phyloP scores from a whole-genome alignment of 1,284 basidiomycete species.

The Macrocybe sp. region DNA sequence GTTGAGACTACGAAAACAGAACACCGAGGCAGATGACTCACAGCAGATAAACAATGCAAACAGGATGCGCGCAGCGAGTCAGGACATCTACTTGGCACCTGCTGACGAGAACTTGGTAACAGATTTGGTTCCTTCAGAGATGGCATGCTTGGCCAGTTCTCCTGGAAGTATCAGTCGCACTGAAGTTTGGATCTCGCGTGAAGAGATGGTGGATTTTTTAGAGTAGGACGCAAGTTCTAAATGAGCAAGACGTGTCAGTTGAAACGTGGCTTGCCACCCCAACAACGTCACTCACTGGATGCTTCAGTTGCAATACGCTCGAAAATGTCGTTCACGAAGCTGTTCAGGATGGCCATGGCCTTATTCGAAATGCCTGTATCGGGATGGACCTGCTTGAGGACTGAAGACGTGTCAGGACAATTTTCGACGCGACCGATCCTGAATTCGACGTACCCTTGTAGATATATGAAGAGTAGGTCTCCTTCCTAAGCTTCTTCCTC shows the following conservation, averaged over 20 bases:
- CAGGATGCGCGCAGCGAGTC: no score
- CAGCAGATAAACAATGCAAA: no score
- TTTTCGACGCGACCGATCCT: background rate
- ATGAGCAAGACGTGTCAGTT: conserved; percentile 1
- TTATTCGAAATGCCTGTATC: conserved; percentile 87
- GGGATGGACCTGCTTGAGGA: conserved; percentile 83
- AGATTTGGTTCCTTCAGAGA: conserved; percentile 59
- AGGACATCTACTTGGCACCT: conserved; percentile 39
- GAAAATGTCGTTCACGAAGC: conserved; percentile 79
- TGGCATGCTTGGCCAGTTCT: conserved; percentile 68
- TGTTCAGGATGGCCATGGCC: conserved; percentile 84
- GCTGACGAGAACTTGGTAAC: conserved; percentile 41
- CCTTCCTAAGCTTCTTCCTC: conserved; percentile 81
- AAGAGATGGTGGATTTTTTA: conserved; percentile 85
- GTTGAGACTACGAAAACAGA: no score
- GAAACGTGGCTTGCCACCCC: background rate
- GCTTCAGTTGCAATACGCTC: conserved; percentile 82
- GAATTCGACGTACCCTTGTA: conserved; percentile 64
- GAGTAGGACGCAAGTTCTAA: conserved; percentile 78
- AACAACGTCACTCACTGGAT: conserved; percentile 48
- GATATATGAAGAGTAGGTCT: conserved; percentile 89
- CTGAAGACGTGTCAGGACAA: conserved; percentile 27
- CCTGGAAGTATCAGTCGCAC: conserved; percentile 81
- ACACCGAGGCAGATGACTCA: no score
- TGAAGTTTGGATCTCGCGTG: conserved; percentile 81